Conservation (phyloP, 257 asterid species). For the Gardenia jasminoides region DNA sequence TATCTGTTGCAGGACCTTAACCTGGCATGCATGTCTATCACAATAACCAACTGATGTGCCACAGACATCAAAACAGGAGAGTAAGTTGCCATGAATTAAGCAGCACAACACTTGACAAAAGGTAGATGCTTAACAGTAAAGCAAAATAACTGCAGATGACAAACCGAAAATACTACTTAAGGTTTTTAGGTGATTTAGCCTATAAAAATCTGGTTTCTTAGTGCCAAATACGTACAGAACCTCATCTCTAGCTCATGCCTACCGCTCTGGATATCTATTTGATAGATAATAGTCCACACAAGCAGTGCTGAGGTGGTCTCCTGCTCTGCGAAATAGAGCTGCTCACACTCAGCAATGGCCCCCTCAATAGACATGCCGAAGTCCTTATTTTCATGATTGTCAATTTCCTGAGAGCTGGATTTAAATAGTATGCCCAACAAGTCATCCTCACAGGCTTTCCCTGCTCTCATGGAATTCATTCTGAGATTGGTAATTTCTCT, state of each 20-base stretch:
- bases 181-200: slow-evolving; percentile 38
- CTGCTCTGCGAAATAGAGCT: neutral
- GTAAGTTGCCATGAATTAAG: too few species aligned
- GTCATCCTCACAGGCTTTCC: slow-evolving; percentile 29
- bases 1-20: too few species aligned
- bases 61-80: too few species aligned
- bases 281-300: neutral
- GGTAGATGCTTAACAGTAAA: too few species aligned
- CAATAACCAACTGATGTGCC: too few species aligned
- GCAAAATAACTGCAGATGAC: too few species aligned
- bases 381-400: slow-evolving; percentile 1
- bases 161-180: too few species aligned
- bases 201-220: slow-evolving; percentile 33
- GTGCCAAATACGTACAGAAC: slow-evolving; percentile 26
- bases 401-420: slow-evolving; percentile 2
- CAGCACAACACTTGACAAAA: too few species aligned
- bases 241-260: slow-evolving; percentile 20
- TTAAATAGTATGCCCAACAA: slow-evolving; percentile 22
- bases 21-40: too few species aligned
- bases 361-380: slow-evolving; percentile 10
- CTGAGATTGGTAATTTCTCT: slow-evolving; percentile 36
- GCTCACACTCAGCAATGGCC: neutral
- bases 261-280: slow-evolving; percentile 6
- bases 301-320: neutral
- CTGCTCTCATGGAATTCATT: slow-evolving; percentile 30